Base-by-base conservation (phyloP, 2,329 filamentous ascomycete species). In the Talaromyces sp. region DNA sequence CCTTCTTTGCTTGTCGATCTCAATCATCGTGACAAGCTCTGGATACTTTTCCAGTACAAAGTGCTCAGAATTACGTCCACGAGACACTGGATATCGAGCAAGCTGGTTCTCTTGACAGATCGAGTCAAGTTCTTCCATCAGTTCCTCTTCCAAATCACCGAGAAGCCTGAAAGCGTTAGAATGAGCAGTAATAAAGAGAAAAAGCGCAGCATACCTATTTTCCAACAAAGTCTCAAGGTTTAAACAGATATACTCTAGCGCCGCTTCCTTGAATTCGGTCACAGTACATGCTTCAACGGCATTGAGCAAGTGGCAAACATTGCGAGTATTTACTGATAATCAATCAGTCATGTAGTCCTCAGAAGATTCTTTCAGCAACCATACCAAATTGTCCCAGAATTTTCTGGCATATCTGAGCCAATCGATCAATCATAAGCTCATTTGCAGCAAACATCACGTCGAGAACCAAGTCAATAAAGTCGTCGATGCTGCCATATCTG, bases 141-240 rank as follows among this genome's bases (percentile, higher is more conserved):
- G 77, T 62, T 96, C 89, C 49, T 89, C 86, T 58, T 98, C 93
- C 17, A 99, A 83, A 60, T 91, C 89, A 65, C 96, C 90, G 2
- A 99, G 82, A 17, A 93, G 82, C 67, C 85, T 65, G 46, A 50
- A 38, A 17, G 10, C 35, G 60, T 66, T 70, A 63, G 58, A 58
- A 38, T 41, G 21, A 31, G 17, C 43, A 68, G 66, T 13, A 35
- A 49, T 32, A 32, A 27, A 19, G 8, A n/a, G 3, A 9, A 10
- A 21, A 31, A 58, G 41, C 41, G 26, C n/a, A 35, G 68, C 74
- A 67, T 71, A 81, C 78, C 91, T 89, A 64, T 96, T 96, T 69
- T 97, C 92, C 56, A 99, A 85, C 82, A 98, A 91, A 7, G 87
- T 86, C 73, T 99, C 95, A 60, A 98, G 81, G 69, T 96, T 96